Evolutionary conservation across 2,329 filamentous ascomycete species (phyloP).

Genomic region (Harringtonia aguacate): DNA sequence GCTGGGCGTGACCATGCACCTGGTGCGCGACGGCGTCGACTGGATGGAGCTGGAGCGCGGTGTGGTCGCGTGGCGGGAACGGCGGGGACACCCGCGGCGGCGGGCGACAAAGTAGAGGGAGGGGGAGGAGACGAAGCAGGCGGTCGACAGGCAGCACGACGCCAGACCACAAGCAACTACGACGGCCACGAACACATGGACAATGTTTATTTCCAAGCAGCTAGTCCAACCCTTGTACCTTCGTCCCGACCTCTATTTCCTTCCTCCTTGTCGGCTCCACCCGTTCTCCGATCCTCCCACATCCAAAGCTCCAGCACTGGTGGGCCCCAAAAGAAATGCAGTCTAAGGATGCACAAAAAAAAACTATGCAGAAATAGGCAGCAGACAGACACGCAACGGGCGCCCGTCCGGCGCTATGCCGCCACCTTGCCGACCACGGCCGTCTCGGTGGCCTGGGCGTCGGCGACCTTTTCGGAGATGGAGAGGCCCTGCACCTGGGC

Average conservation of each 20-base stretch:
- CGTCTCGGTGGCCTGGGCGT: background rate
- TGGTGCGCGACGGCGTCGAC: constrained; percentile 70
- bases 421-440: background rate
- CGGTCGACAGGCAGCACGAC: too few species aligned
- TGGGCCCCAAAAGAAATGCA: too few species aligned
- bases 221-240: too few species aligned
- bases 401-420: background rate
- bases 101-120: background rate
- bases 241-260: too few species aligned
- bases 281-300: too few species aligned
- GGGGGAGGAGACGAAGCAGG: background rate
- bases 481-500: constrained; percentile 4
- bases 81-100: constrained; percentile 34
- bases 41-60: constrained; percentile 70
- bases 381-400: background rate
- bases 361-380: background rate
- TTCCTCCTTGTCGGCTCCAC: too few species aligned
- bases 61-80: constrained; percentile 69
- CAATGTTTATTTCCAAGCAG: too few species aligned
- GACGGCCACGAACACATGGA: too few species aligned
- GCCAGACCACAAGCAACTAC: too few species aligned
- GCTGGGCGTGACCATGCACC: constrained; percentile 73
- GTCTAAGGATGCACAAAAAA: too few species aligned
- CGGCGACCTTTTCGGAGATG: constrained; percentile 7
- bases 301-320: too few species aligned